Evolutionary conservation across 2,329 filamentous ascomycete genomes (phyloP).

Genomic region (Ascochyta clinopodiicola): DNA sequence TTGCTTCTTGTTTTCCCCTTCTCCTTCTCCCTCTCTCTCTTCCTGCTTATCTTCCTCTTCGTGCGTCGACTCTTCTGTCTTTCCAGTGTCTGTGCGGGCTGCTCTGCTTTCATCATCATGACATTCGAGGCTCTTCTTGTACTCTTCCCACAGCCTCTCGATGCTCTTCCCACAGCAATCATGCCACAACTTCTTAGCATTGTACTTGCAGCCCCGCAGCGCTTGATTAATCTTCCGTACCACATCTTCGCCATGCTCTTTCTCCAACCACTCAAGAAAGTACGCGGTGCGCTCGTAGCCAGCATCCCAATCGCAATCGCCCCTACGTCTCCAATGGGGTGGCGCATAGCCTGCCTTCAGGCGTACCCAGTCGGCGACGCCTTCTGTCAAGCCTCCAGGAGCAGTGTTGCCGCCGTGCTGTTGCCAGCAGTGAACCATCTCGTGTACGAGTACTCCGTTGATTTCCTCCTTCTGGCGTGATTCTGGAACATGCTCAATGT

Average conservation of each 20-base stretch:
- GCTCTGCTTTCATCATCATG: neutral
- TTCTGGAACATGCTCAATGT: slow-evolving; percentile 62
- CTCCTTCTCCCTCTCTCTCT: neutral
- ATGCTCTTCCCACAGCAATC: slow-evolving; percentile 71
- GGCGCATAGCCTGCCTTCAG: slow-evolving; percentile 75
- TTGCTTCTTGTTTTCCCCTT: no score
- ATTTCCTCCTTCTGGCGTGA: slow-evolving; percentile 65
- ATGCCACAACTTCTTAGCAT: slow-evolving; percentile 71
- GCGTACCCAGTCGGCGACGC: slow-evolving; percentile 91
- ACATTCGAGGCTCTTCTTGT: slow-evolving; percentile 60
- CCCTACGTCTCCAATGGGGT: slow-evolving; percentile 77
- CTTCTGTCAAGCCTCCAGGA: slow-evolving; percentile 80
- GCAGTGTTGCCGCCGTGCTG: slow-evolving; percentile 68
- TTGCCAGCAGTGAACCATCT: slow-evolving; percentile 95
- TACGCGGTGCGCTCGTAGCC: slow-evolving; percentile 93
- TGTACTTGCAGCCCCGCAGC: slow-evolving; percentile 68
- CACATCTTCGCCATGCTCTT: slow-evolving; percentile 59
- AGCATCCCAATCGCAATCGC: slow-evolving; percentile 75
- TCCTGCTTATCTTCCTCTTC: neutral
- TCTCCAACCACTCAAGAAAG: slow-evolving; percentile 86
- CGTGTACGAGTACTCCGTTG: slow-evolving; percentile 83
- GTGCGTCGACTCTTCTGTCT: neutral
- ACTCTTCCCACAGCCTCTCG: slow-evolving; percentile 75
- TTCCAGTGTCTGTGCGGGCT: neutral
- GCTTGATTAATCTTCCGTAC: slow-evolving; percentile 69